Percentiles rank a stretch among this genome's conserved stretches.
Conservation (phyloP, 1,139 yeast species). For the Yamadazyma dushanensis region DNA sequence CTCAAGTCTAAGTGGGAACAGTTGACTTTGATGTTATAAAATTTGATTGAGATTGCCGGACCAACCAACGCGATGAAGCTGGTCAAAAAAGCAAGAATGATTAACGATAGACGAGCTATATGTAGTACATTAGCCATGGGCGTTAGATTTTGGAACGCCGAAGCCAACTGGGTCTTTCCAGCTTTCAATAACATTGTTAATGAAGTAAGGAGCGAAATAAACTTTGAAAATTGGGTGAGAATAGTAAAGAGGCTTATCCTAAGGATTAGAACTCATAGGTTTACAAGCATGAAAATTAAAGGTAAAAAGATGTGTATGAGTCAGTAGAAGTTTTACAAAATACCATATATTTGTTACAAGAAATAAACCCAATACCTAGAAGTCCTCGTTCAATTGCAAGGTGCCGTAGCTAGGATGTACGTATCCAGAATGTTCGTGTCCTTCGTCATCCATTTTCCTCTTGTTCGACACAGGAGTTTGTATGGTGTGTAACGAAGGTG, state of each 20-base stretch:
- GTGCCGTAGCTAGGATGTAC: constrained; percentile 39
- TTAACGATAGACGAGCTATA: constrained; percentile 26
- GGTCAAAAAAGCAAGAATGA: constrained; percentile 23
- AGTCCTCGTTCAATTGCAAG: constrained; percentile 46
- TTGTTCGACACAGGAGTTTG: constrained; percentile 19
- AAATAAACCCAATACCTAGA: constrained; percentile 21
- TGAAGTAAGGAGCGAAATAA: too few relatives aligned
- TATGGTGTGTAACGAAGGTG: constrained; percentile 6
- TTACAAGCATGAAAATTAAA: too few relatives aligned
- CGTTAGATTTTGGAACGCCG: constrained; percentile 2
- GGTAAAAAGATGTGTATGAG: too few relatives aligned
- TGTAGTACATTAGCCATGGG: constrained; percentile 30
- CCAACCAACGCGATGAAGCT: constrained; percentile 29
- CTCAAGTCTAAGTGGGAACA: constrained; percentile 54
- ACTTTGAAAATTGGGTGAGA: too few relatives aligned
- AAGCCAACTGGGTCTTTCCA: constrained; percentile 1
- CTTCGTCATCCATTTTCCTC: constrained; percentile 40
- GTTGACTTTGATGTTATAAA: constrained; percentile 43
- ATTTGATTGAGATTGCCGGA: constrained; percentile 21
- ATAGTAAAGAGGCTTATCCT: too few relatives aligned
- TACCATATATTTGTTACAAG: too few relatives aligned
- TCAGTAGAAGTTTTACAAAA: too few relatives aligned
- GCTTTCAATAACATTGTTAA: constrained; percentile 1
- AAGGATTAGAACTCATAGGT: too few relatives aligned
- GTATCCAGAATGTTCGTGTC: constrained; percentile 14